Percentiles rank a stretch among this genome's conserved stretches.
phyloP scores from a whole-genome alignment of 805 yeast genomes.

The Saccharomycopsis lassenensis region DNA sequence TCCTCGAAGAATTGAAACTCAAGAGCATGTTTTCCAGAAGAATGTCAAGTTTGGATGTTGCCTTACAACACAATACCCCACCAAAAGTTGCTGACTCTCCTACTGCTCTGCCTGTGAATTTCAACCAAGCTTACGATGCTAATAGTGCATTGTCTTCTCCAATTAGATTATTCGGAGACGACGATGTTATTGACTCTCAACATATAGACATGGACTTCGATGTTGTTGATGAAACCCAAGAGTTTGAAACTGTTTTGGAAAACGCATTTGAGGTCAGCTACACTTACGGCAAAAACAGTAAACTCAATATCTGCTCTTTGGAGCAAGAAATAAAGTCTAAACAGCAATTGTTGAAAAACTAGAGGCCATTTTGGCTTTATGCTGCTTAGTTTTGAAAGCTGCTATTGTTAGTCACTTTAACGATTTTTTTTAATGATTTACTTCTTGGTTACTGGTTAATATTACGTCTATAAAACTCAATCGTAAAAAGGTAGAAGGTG shows the following conservation, averaged over 20 bases:
- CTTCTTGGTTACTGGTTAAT: too few species aligned
- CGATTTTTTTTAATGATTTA: too few species aligned
- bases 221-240: constrained; percentile 3
- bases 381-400: too few species aligned
- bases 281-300: too few species aligned
- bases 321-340: constrained; percentile 2
- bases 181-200: constrained; percentile 8
- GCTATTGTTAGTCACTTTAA: too few species aligned
- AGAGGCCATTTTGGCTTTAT: too few species aligned
- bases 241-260: constrained; percentile 11
- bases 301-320: constrained; percentile 13
- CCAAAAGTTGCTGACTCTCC: constrained; percentile 11
- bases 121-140: background rate
- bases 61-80: constrained; percentile 1
- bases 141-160: constrained; percentile 14
- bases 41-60: constrained; percentile 12
- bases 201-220: constrained; percentile 2
- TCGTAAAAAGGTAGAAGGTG: too few species aligned
- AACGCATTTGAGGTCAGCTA: background rate
- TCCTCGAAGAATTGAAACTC: constrained; percentile 12
- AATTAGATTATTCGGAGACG: constrained; percentile 6
- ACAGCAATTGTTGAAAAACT: too few species aligned
- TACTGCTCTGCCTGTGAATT: constrained; percentile 11
- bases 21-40: constrained; percentile 9
- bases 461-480: too few species aligned